Conservation (phyloP, 73 alveolate species). For the Blepharisma stoltei region DNA sequence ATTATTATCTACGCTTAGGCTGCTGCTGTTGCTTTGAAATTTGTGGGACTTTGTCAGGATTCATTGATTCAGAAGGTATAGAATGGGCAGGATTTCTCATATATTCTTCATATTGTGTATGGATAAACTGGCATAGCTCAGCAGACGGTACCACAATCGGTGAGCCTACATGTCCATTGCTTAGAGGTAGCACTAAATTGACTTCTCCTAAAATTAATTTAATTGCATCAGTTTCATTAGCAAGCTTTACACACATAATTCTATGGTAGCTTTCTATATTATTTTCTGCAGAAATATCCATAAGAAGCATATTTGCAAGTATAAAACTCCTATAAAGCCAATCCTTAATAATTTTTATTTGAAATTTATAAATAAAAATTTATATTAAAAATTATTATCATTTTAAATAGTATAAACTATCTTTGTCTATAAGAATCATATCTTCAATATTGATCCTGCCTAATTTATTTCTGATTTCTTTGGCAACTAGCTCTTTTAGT, state of each 20-base stretch:
- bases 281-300: not conserved
- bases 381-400: no score
- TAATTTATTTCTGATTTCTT: conserved; percentile 1
- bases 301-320: conserved; percentile 12
- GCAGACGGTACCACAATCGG: conserved; percentile 26
- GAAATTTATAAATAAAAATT: no score
- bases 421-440: conserved; percentile 9
- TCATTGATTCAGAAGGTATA: not conserved
- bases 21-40: no score
- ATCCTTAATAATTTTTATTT: no score
- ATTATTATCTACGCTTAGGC: no score
- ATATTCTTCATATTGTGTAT: conserved; percentile 14
- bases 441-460: conserved; percentile 16
- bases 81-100: conserved; percentile 20
- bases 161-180: conserved; percentile 26
- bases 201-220: conserved; percentile 26
- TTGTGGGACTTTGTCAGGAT: no score
- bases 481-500: not conserved
- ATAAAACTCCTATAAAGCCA: no score
- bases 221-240: conserved; percentile 19
- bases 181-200: conserved; percentile 8
- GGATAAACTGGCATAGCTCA: conserved; percentile 21
- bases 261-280: not conserved
- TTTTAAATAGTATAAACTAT: no score
- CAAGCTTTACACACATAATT: conserved; percentile 11